A percentile compares a stretch with the other conserved stretches of the same genome.
Conservation (phyloP, 331 rosid genomes). For the Acacia concinna region DNA sequence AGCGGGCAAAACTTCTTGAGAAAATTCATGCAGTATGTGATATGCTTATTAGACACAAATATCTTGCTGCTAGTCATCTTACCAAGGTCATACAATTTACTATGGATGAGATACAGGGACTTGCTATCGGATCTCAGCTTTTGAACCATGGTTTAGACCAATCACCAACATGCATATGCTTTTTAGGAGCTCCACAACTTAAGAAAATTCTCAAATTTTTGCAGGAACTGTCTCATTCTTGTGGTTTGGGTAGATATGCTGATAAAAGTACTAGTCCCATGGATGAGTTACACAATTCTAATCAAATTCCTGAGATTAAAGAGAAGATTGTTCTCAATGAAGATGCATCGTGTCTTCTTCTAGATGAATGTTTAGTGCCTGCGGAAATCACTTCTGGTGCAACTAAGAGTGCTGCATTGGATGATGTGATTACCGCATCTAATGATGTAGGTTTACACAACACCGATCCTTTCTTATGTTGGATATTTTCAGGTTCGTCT, state of each 20-base stretch:
- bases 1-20: constrained; percentile 78
- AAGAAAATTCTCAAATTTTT: constrained; percentile 81
- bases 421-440: constrained; percentile 43
- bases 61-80: constrained; percentile 82
- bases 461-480: constrained; percentile 60
- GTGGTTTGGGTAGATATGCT: constrained; percentile 73
- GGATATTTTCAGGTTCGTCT: constrained; percentile 71
- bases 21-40: constrained; percentile 71
- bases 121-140: constrained; percentile 75
- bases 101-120: constrained; percentile 75
- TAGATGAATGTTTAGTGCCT: constrained; percentile 67
- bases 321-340: constrained; percentile 78
- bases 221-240: constrained; percentile 78
- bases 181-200: constrained; percentile 79
- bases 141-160: constrained; percentile 69
- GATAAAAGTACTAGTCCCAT: constrained; percentile 56
- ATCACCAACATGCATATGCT: constrained; percentile 85
- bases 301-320: constrained; percentile 53
- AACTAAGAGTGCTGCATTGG: constrained; percentile 41
- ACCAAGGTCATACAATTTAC: constrained; percentile 77
- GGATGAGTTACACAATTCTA: constrained; percentile 47
- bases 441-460: constrained; percentile 45
- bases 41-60: constrained; percentile 73
- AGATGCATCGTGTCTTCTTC: constrained; percentile 75
- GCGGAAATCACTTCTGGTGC: constrained; percentile 41